Conservation (phyloP, 2,329 filamentous ascomycete species). For the Aspergillus pseudoviridinutans region DNA sequence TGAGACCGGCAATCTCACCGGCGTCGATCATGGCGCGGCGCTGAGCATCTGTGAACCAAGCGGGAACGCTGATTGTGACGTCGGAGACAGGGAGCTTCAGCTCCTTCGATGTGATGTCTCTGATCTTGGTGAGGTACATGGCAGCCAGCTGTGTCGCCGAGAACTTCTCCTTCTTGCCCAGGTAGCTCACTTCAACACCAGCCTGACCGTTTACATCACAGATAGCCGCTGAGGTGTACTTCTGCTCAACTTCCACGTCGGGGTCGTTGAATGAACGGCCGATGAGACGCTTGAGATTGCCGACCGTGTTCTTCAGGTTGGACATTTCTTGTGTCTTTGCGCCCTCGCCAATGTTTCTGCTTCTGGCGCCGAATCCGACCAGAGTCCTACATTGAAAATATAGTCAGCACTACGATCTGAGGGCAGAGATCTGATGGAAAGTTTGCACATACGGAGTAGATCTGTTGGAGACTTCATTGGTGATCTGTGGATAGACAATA, state of each 20-base stretch:
- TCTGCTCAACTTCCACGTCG: conserved; percentile 88
- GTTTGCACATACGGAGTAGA: conserved; percentile 80
- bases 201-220: conserved; percentile 92
- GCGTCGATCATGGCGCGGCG: conserved; percentile 86
- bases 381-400: conserved; percentile 60
- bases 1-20: conserved; percentile 87
- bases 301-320: conserved; percentile 98
- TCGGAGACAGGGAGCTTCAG: conserved; percentile 88
- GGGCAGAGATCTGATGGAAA: conserved; percentile 12
- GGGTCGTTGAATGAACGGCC: conserved; percentile 84
- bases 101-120: conserved; percentile 79
- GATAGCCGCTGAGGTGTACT: conserved; percentile 80
- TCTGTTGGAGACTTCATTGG: conserved; percentile 98
- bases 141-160: conserved; percentile 88
- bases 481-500: conserved; percentile 59
- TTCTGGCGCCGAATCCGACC: conserved; percentile 91
- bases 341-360: conserved; percentile 87
- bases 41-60: conserved; percentile 96
- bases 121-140: conserved; percentile 96
- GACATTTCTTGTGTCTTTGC: conserved; percentile 99
- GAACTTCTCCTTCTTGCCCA: conserved; percentile 94
- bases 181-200: conserved; percentile 87
- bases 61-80: conserved; percentile 87
- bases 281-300: conserved; percentile 84
- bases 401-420: conserved; percentile 13